Base-by-base conservation (phyloP, 352 stramenopile genomes). In the Globisporangium mamillatum region DNA sequence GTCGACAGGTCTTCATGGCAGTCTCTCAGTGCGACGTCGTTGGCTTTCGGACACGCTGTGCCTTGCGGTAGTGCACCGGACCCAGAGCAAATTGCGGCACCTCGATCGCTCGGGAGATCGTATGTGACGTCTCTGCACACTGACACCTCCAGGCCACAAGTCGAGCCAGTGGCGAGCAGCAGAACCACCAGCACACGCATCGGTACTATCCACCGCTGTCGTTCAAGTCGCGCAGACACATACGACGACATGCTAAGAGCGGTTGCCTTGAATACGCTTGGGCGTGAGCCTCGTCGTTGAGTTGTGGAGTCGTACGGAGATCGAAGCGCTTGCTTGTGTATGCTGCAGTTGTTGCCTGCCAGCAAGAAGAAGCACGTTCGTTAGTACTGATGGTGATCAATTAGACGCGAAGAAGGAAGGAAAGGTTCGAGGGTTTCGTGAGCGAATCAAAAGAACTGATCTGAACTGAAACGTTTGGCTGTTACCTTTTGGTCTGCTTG, bases 1-100 rank as follows among this genome's bases (percentile, higher is more conserved):
- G 71, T 72, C 9, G 63, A n/a, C 12, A 72, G 41, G 50, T 63
- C 53, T 12, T 41, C 34, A 24, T 44, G n/a, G 59, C 68, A 75
- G 25, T 75, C 67, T 8, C 46, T 24, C 14, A 18, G 64, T 24
- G 44, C 44, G 44, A 66, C 60, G 18, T 63, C 58, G 18, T 48
- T 60, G 12, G 24, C 57, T 58, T 34, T 27, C 27, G 71, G 71
- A 46, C 68, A 75, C 20, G 64, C 48, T 9, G 22, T 38, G 41
- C 71, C 68, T 29, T 32, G 16, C 7, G 71, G 71, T 29, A 20
- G 24, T 3, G 18, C n/a, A 16, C 63, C 68, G 7, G 9, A 44
- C 8, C 71, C 71, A 18, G 69, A 36, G 57, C 71, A 76, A 41
- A 67, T 38, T 38, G 22, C 48, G 16, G 16, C 59, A 22, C 50